Evolutionary conservation across 805 yeast species (phyloP).

Genomic region (Barnettozyma sp.): DNA sequence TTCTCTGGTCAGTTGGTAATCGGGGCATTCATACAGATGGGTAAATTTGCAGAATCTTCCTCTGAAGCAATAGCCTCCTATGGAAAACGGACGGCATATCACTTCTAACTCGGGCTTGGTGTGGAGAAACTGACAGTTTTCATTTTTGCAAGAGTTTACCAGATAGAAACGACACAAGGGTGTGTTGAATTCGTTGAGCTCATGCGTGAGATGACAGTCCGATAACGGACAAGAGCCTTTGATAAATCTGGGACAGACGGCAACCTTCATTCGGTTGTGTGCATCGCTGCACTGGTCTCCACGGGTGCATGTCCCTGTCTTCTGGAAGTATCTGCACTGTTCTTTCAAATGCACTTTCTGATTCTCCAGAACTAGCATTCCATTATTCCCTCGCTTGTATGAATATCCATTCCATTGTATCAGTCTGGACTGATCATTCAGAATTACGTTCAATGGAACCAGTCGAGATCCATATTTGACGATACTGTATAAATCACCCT

Average conservation of each 20-base stretch:
- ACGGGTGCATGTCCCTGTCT: slow-evolving; percentile 37
- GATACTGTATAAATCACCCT: slow-evolving; percentile 39
- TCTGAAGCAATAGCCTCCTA: slow-evolving; percentile 59
- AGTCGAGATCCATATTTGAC: slow-evolving; percentile 34
- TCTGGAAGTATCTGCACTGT: slow-evolving; percentile 25
- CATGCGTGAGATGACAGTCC: slow-evolving; percentile 52
- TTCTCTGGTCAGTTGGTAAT: slow-evolving; percentile 50
- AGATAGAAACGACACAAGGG: slow-evolving; percentile 50
- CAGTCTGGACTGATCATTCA: slow-evolving; percentile 10
- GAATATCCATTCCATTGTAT: slow-evolving; percentile 29
- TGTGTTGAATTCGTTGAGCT: slow-evolving; percentile 51
- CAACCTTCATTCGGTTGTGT: slow-evolving; percentile 45
- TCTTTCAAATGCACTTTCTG: slow-evolving; percentile 22
- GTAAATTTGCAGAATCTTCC: slow-evolving; percentile 51
- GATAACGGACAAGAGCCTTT: slow-evolving; percentile 39
- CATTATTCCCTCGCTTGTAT: slow-evolving; percentile 26
- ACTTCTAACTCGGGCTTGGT: slow-evolving; percentile 36
- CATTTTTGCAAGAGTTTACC: slow-evolving; percentile 40
- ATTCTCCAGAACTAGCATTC: slow-evolving; percentile 22
- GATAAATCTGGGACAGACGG: slow-evolving; percentile 47
- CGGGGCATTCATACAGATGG: slow-evolving; percentile 66
- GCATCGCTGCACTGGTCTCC: slow-evolving; percentile 44
- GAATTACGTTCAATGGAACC: slow-evolving; percentile 29
- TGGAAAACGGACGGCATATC: slow-evolving; percentile 60
- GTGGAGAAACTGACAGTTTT: slow-evolving; percentile 45